phyloP scores from a whole-genome alignment of 75 land plant genomes.

The Ceratopteris richardii region DNA sequence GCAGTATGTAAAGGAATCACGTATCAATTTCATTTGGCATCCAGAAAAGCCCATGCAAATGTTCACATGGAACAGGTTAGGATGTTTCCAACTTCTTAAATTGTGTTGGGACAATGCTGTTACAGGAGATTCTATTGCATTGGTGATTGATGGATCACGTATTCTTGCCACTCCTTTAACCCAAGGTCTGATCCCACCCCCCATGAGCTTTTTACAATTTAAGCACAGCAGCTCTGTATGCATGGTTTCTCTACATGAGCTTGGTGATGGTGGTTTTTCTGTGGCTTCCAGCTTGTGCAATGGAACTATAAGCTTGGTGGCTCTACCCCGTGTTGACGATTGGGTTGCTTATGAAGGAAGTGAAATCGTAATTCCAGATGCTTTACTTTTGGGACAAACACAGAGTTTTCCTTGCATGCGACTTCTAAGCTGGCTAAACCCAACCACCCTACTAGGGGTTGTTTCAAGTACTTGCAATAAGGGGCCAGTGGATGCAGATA shows the following conservation, averaged over 20 bases:
- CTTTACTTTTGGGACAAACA: conserved; percentile 9
- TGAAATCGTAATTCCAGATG: conserved; percentile 33
- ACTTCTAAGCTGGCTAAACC: conserved; percentile 67
- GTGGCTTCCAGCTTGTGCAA: conserved; percentile 63
- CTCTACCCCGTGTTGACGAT: conserved; percentile 39
- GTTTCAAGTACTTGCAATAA: conserved; percentile 5
- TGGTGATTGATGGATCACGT: conserved; percentile 62
- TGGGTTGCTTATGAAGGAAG: conserved; percentile 74
- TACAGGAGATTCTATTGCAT: conserved; percentile 52
- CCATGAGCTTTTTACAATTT: conserved; percentile 65
- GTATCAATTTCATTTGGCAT: conserved; percentile 67
- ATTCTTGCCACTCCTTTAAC: conserved; percentile 74
- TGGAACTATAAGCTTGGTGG: conserved; percentile 57
- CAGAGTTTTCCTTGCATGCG: conserved; percentile 25
- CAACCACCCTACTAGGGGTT: conserved; percentile 47
- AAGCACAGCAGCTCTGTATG: conserved; percentile 59
- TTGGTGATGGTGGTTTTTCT: conserved; percentile 14
- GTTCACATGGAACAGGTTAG: conserved; percentile 68
- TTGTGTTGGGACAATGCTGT: conserved; percentile 81
- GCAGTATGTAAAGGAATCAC: conserved; percentile 45
- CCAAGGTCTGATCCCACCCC: conserved; percentile 73
- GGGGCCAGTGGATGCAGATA: neutral
- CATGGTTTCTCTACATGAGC: conserved; percentile 36
- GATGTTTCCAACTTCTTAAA: conserved; percentile 34
- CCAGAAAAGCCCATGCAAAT: conserved; percentile 67